phyloP scores from a whole-genome alignment of 345 rosid species.

The Eucalyptus viminalis region DNA sequence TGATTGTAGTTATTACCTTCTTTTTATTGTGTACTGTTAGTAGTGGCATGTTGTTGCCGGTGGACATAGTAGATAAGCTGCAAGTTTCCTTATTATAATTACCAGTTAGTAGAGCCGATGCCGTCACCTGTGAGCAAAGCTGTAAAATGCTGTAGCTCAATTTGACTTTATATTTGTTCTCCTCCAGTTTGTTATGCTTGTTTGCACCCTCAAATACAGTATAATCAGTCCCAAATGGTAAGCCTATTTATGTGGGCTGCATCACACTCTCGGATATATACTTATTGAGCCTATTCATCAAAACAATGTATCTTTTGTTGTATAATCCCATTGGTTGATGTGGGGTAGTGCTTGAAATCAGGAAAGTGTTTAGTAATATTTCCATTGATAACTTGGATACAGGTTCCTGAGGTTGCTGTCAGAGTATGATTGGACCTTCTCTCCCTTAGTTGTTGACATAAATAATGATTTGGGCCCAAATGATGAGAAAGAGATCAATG shows the following conservation, averaged over 20 bases:
- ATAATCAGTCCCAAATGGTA: neutral
- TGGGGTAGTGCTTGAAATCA: neutral
- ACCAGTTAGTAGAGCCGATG: neutral
- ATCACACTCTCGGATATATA: neutral
- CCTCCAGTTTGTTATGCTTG: neutral
- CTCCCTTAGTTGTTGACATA: constrained; percentile 73
- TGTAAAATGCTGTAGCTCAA: neutral
- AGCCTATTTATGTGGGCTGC: neutral
- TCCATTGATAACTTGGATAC: neutral
- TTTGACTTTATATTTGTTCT: neutral
- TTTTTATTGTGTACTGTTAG: neutral
- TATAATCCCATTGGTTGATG: neutral
- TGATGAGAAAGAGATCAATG: constrained; percentile 68
- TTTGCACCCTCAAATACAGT: neutral
- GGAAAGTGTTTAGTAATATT: neutral
- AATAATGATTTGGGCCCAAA: constrained; percentile 58
- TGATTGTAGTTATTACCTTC: neutral
- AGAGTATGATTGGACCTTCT: constrained; percentile 77
- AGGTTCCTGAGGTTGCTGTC: constrained; percentile 81
- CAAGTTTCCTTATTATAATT: neutral
- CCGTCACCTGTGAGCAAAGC: neutral
- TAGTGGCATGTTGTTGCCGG: neutral
- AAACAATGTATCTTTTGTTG: neutral
- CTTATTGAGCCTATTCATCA: neutral
- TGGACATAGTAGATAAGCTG: neutral